Conservation (phyloP, 805 yeast genomes). For the Candida cerambycidarum region DNA sequence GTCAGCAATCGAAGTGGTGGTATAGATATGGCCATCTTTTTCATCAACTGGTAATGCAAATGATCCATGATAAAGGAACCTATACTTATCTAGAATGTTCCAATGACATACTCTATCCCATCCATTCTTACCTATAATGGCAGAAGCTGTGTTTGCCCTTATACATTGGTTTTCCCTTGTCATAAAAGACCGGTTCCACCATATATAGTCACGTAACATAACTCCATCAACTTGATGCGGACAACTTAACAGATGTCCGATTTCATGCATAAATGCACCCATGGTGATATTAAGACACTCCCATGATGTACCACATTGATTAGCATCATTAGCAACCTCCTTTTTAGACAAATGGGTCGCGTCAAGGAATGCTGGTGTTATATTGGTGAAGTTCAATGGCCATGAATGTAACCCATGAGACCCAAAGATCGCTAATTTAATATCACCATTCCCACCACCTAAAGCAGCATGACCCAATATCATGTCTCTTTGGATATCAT, state of each 20-base stretch:
- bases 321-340: slow-evolving; percentile 89
- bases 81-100: slow-evolving; percentile 76
- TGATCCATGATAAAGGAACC: slow-evolving; percentile 80
- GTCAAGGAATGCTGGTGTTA: slow-evolving; percentile 70
- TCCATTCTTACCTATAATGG: slow-evolving; percentile 39
- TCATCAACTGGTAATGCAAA: slow-evolving; percentile 69
- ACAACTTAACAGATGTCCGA: slow-evolving; percentile 87
- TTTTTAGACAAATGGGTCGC: slow-evolving; percentile 56
- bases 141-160: slow-evolving; percentile 51
- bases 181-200: slow-evolving; percentile 78
- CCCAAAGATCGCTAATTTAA: slow-evolving; percentile 87
- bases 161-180: slow-evolving; percentile 62
- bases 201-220: slow-evolving; percentile 83
- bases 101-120: slow-evolving; percentile 74
- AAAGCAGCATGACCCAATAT: slow-evolving; percentile 89
- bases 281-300: slow-evolving; percentile 81
- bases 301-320: slow-evolving; percentile 86
- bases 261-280: slow-evolving; percentile 95
- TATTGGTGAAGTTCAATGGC: slow-evolving; percentile 80
- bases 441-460: slow-evolving; percentile 77
- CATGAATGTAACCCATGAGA: slow-evolving; percentile 89
- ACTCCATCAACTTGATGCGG: slow-evolving; percentile 91
- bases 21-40: slow-evolving; percentile 22
- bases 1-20: slow-evolving; percentile 28
- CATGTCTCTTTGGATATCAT: slow-evolving; percentile 60